These are phyloP conservation scores for Hericium erinaceus DNA, from an alignment of 768 basidiomycete genomes.

Conservation along the genomic window DNA sequence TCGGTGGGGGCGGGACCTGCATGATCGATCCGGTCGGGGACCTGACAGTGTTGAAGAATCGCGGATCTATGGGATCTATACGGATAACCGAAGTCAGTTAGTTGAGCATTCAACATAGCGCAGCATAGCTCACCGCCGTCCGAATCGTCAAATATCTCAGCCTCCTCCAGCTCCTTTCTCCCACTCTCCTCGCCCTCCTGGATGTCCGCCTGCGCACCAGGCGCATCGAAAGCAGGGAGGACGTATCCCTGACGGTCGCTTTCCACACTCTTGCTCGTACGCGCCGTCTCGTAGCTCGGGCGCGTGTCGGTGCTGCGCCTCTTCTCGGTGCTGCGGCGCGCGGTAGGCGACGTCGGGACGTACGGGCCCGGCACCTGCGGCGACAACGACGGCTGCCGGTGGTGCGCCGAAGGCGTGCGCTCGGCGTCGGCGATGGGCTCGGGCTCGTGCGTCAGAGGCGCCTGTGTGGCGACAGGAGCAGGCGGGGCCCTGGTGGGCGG, in stretches of 20 bases:
- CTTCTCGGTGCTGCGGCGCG: not conserved
- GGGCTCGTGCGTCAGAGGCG: slow-evolving; percentile 3
- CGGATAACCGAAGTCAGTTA: slow-evolving; percentile 3
- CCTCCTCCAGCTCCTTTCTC: not conserved
- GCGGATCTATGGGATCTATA: slow-evolving; percentile 62
- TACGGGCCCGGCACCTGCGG: not conserved
- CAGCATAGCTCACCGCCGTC: slow-evolving; percentile 32
- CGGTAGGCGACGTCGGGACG: not conserved
- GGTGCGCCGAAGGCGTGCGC: not conserved
- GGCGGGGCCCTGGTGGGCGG: not conserved
- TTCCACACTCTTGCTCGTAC: not conserved
- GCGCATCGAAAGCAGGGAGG: not conserved
- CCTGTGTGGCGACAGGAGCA: slow-evolving; percentile 1
- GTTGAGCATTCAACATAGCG: not conserved
- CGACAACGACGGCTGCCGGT: not conserved
- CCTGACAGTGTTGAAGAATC: slow-evolving; percentile 43
- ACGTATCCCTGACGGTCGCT: not conserved
- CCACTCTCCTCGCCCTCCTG: slow-evolving; percentile 1
- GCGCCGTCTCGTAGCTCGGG: slow-evolving; percentile 1
- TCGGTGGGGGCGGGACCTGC: not conserved
- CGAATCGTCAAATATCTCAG: slow-evolving; percentile 19
- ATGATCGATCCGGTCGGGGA: slow-evolving; percentile 14
- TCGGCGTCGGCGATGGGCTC: not conserved
- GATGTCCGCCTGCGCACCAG: not conserved
- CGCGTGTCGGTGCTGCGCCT: slow-evolving; percentile 4